Evolutionary conservation across 306 rosid genomes (phyloP), one percentile per base, ranked within the genome.

Genomic region (Chamaecrista fasciculata): DNA sequence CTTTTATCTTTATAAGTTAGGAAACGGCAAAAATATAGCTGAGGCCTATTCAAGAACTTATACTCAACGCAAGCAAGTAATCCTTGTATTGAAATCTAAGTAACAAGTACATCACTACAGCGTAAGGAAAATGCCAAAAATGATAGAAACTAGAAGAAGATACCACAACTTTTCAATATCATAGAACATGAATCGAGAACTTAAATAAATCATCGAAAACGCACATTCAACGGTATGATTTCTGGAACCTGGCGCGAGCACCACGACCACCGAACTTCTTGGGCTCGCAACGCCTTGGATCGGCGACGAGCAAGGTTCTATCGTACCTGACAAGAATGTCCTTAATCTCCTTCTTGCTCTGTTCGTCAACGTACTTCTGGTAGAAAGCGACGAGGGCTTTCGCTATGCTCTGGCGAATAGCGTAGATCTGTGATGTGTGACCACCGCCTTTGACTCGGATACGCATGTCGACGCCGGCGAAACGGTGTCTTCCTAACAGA

Each of bases 191-290:
- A 79, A 75, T 69, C 72, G 44, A 72, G 64, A 66, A 7, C 70
- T 4, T 0, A 56, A 61, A 48, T 2, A 62, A 20, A 68, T 23
- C 50, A 4, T 11, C 47, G 26, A 0, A 19, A 43, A 66, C 5
- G 6, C 2, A 2, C 8, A 0, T 6, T 78, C 84, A 91, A 88
- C 96, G 96, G 88, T 91, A 88, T 8, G 96, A 91, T 55, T 91
- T 91, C 86, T 91, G 96, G 86, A 91, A 91, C 82, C 89, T 88
- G 0, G 97, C 89, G 14, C 91, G 87, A 19, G 93, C 97, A 26
- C 97, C 96, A 18, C 93, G 96, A 67, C 97, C 96, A 56, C 96
- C 97, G 20, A 91, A 91, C 86, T 91, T 91, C 88, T 91, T 91
- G 11, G 97, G 96, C 88, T 88, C 96, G 49, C 96, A 91, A 52